Evolutionary conservation across 2,329 filamentous ascomycete species (phyloP).

Genomic region (Aureobasidium subglaciale): DNA sequence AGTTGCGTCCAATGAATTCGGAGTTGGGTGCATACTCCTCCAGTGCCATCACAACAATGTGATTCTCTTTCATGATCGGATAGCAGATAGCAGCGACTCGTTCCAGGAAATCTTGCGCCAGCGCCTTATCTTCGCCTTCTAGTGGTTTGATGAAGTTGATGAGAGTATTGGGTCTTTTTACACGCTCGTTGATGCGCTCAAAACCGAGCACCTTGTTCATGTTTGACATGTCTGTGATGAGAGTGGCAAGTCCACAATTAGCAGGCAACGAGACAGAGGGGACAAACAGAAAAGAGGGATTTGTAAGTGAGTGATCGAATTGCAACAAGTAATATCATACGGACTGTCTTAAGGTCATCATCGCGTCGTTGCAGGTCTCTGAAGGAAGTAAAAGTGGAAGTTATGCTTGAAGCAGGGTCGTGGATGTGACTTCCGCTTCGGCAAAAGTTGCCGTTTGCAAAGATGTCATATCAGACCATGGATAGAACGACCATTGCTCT

Average conservation of each 20-base stretch:
- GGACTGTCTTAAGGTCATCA: background rate
- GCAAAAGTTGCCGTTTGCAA: background rate
- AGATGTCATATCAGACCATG: background rate
- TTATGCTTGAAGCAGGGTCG: background rate
- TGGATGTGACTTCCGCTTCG: background rate
- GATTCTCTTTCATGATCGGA: conserved; percentile 48
- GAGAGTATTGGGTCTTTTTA: conserved; percentile 65
- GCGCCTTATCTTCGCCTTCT: conserved; percentile 45
- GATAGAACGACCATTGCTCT: background rate
- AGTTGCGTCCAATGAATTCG: conserved; percentile 83
- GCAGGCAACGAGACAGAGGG: background rate
- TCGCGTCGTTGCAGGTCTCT: background rate
- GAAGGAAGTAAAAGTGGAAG: background rate
- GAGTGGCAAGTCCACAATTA: background rate
- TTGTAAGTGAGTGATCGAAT: background rate
- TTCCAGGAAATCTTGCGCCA: conserved; percentile 64
- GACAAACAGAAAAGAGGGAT: background rate
- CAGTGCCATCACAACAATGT: conserved; percentile 46
- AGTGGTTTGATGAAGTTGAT: conserved; percentile 83
- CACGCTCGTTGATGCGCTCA: conserved; percentile 68
- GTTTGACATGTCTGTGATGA: conserved; percentile 4
- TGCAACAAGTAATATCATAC: background rate
- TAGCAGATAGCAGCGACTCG: conserved; percentile 73
- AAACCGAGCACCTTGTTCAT: conserved; percentile 66
- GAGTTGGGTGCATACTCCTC: conserved; percentile 76